phyloP scores from a whole-genome alignment of 164 flowering plant genomes.

The Vitis amurensis region DNA sequence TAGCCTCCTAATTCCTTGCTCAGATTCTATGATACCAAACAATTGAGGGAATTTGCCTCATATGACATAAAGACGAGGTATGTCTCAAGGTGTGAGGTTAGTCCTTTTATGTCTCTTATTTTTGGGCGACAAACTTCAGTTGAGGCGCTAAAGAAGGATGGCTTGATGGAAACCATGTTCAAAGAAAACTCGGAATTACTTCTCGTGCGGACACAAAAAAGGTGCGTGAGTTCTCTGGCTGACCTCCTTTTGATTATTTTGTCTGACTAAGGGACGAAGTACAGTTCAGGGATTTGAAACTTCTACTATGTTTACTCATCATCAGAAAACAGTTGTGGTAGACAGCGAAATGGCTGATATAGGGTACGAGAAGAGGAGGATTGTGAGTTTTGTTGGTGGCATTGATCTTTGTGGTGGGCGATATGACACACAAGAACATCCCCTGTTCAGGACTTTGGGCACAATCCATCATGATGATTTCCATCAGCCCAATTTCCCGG shows the following conservation, averaged over 20 bases:
- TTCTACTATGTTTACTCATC: slow-evolving; percentile 66
- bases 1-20: too few relatives aligned
- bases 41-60: too few relatives aligned
- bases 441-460: slow-evolving; percentile 55
- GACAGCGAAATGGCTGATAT: slow-evolving; percentile 36
- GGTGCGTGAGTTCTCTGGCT: too few relatives aligned
- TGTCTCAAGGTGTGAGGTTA: slow-evolving; percentile 55
- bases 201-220: slow-evolving; percentile 42
- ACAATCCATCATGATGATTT: slow-evolving; percentile 53
- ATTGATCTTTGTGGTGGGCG: slow-evolving; percentile 81
- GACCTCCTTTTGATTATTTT: too few relatives aligned
- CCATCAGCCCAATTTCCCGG: slow-evolving; percentile 67
- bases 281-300: slow-evolving; percentile 40
- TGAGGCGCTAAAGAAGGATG: slow-evolving; percentile 40
- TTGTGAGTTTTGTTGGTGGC: slow-evolving; percentile 69
- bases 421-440: slow-evolving; percentile 55
- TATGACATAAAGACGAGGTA: too few relatives aligned
- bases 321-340: slow-evolving; percentile 63
- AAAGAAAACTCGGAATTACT: slow-evolving; percentile 52
- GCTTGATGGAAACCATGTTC: slow-evolving; percentile 65
- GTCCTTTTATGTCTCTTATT: slow-evolving; percentile 69
- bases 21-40: too few relatives aligned
- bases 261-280: slow-evolving; percentile 46
- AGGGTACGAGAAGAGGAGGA: slow-evolving; percentile 31
- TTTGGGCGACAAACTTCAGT: slow-evolving; percentile 71